A percentile compares a stretch with the other conserved stretches of the same genome.
phyloP scores from a whole-genome alignment of 2,329 filamentous ascomycete species.

The Paramyrothecium roridum region DNA sequence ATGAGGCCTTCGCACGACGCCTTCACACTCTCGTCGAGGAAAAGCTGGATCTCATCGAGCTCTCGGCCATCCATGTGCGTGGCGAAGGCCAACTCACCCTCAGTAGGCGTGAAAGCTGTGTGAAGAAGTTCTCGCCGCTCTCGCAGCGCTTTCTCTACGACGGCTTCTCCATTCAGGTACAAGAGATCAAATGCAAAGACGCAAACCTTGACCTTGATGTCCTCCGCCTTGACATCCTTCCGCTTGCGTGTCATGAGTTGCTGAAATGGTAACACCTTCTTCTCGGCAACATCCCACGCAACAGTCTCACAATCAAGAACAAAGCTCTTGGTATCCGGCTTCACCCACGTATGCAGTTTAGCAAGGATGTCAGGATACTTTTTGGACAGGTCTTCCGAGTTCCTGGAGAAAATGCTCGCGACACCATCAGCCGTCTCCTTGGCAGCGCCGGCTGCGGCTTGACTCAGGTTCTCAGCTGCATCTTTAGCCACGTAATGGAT shows the following conservation, averaged over 20 bases:
- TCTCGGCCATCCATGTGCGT: slow-evolving; percentile 84
- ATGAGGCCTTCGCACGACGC: slow-evolving; percentile 95
- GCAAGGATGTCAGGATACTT: slow-evolving; percentile 96
- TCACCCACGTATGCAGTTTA: slow-evolving; percentile 87
- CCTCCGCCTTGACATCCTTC: slow-evolving; percentile 93
- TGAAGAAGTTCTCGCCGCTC: slow-evolving; percentile 77
- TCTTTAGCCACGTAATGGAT: slow-evolving; percentile 94
- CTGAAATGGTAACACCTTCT: slow-evolving; percentile 96
- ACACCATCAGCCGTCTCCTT: slow-evolving; percentile 71
- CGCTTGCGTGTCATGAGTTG: slow-evolving; percentile 97
- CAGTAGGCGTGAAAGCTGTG: slow-evolving; percentile 68
- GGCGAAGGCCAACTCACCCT: slow-evolving; percentile 90
- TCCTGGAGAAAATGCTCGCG: slow-evolving; percentile 92
- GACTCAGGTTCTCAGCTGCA: slow-evolving; percentile 64
- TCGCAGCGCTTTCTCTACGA: slow-evolving; percentile 83
- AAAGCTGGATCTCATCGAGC: slow-evolving; percentile 86
- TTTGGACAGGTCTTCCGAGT: slow-evolving; percentile 94
- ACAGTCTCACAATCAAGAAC: slow-evolving; percentile 99
- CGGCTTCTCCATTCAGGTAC: slow-evolving; percentile 85
- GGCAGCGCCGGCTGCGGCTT: slow-evolving; percentile 55
- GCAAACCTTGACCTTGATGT: slow-evolving; percentile 95
- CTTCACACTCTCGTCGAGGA: slow-evolving; percentile 93
- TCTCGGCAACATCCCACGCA: slow-evolving; percentile 90
- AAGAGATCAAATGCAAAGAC: slow-evolving; percentile 95
- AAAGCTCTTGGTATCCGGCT: slow-evolving; percentile 85